These are phyloP conservation scores for Solanum tacnaense DNA, from an alignment of 257 asterid species.

Conservation along the genomic window DNA sequence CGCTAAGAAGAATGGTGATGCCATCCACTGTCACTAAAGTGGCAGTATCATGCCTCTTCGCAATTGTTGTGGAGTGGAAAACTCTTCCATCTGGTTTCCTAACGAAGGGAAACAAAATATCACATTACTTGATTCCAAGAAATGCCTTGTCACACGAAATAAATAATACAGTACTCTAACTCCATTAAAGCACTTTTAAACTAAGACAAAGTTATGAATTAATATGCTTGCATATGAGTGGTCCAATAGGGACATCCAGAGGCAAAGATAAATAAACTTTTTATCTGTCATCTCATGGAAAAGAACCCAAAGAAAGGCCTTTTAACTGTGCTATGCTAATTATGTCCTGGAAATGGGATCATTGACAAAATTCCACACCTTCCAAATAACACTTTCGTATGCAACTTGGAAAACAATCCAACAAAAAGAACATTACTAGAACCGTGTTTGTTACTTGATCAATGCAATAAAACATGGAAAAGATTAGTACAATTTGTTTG, in stretches of 20 bases:
- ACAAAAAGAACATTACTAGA: background rate
- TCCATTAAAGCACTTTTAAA: background rate
- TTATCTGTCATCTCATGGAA: background rate
- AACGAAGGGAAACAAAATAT: background rate
- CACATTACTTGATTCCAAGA: too few species aligned
- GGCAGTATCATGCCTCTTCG: slow-evolving; percentile 41
- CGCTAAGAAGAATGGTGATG: slow-evolving; percentile 38
- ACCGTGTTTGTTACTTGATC: background rate
- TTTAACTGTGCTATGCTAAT: background rate
- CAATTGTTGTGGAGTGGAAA: slow-evolving; percentile 47
- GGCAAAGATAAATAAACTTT: background rate
- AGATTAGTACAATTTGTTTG: background rate
- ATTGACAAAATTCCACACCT: background rate
- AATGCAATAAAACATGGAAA: background rate
- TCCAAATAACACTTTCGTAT: background rate
- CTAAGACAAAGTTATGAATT: background rate
- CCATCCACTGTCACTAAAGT: slow-evolving; percentile 55
- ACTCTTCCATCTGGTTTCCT: slow-evolving; percentile 32
- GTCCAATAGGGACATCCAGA: background rate
- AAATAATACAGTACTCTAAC: background rate
- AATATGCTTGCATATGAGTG: background rate
- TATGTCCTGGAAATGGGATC: background rate
- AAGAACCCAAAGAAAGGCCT: background rate
- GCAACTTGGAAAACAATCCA: background rate
- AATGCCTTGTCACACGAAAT: background rate